Evolutionary conservation across 495 filamentous ascomycete genomes (phyloP).

Genomic region (Neurospora sublineolata): DNA sequence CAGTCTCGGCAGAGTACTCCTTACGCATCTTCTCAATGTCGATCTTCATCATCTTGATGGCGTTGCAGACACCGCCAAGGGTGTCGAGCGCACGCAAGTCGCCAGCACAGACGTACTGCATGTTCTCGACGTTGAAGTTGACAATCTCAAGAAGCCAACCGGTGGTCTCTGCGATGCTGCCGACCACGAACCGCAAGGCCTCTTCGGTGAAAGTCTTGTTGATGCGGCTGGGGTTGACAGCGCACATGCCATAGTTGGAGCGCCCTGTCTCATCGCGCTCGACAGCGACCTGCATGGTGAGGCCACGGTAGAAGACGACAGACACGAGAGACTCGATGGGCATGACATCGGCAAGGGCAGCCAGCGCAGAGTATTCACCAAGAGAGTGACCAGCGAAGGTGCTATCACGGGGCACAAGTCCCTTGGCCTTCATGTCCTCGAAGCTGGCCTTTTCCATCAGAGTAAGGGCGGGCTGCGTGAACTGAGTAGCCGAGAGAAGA

Average conservation of each 20-base stretch:
- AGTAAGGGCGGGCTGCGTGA: constrained; percentile 93
- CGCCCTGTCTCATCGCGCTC: constrained; percentile 87
- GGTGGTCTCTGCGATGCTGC: constrained; percentile 82
- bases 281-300: constrained; percentile 99
- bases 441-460: constrained; percentile 99
- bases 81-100: constrained; percentile 93
- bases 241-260: constrained; percentile 97
- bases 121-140: constrained; percentile 97
- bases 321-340: constrained; percentile 97
- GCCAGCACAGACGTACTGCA: constrained; percentile 97
- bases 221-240: constrained; percentile 94
- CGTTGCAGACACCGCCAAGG: constrained; percentile 84
- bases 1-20: constrained; percentile 63
- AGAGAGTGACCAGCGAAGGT: constrained; percentile 96
- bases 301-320: constrained; percentile 95
- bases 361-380: constrained; percentile 94
- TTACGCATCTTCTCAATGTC: constrained; percentile 89
- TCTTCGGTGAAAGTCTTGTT: constrained; percentile 96
- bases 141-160: constrained; percentile 96
- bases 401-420: constrained; percentile 88
- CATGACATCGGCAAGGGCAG: constrained; percentile 95
- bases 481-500: constrained; percentile 93
- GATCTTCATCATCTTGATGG: constrained; percentile 86
- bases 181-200: constrained; percentile 88
- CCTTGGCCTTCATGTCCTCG: constrained; percentile 96